These are phyloP conservation scores for Blumeriella jaapii DNA, from an alignment of 2,329 filamentous ascomycete genomes.

Conservation along the genomic window DNA sequence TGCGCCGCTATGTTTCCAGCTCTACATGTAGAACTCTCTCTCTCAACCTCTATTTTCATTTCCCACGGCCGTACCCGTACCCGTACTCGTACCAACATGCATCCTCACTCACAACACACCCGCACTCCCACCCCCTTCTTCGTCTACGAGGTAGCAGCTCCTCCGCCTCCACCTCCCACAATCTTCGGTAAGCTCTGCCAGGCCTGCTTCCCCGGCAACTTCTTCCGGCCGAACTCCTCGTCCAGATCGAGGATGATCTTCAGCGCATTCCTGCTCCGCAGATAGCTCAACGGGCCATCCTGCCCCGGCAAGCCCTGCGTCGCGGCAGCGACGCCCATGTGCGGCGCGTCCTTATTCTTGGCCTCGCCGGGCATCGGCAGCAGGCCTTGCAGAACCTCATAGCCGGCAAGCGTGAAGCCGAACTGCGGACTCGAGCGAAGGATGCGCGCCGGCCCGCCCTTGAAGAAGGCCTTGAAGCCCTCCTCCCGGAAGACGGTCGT, in stretches of 20 bases:
- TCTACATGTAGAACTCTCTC: too few relatives aligned
- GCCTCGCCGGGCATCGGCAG: slow-evolving; percentile 72
- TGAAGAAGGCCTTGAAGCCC: slow-evolving; percentile 95
- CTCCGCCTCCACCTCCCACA: slow-evolving; percentile 18
- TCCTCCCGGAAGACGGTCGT: slow-evolving; percentile 78
- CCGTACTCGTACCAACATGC: too few relatives aligned
- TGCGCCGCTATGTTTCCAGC: too few relatives aligned
- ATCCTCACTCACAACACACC: too few relatives aligned
- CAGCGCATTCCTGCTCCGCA: slow-evolving; percentile 76
- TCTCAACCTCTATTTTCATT: too few relatives aligned
- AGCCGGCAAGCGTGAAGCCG: slow-evolving; percentile 91
- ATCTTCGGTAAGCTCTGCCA: slow-evolving; percentile 23
- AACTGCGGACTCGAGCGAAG: slow-evolving; percentile 93
- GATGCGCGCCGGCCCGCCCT: slow-evolving; percentile 91
- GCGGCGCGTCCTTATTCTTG: slow-evolving; percentile 33
- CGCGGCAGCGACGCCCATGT: slow-evolving; percentile 51
- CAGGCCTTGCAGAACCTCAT: slow-evolving; percentile 76
- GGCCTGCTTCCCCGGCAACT: slow-evolving; percentile 18
- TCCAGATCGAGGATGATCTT: slow-evolving; percentile 94
- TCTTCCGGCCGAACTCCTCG: slow-evolving; percentile 65
- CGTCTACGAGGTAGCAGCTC: not conserved
- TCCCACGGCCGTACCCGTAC: too few relatives aligned
- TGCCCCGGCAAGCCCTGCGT: slow-evolving; percentile 36
- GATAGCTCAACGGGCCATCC: slow-evolving; percentile 38
- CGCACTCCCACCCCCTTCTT: not conserved